Percentiles rank a stretch among this genome's conserved stretches.
phyloP scores from a whole-genome alignment of 2,329 filamentous ascomycete genomes.

The Saccharata proteae region DNA sequence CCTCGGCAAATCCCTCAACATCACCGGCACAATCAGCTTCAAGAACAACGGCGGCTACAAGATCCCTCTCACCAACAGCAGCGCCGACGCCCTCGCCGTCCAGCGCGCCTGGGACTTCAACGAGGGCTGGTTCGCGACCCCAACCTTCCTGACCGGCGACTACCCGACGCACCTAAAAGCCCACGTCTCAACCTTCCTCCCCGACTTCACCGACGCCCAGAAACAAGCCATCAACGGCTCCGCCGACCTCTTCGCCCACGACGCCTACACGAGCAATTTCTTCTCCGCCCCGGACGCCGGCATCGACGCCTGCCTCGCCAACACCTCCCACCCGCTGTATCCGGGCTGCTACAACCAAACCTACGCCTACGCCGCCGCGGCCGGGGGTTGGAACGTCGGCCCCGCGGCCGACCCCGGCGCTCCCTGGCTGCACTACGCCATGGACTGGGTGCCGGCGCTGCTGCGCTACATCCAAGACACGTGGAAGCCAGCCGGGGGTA shows the following conservation, averaged over 20 bases:
- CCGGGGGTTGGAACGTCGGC: slow-evolving; percentile 21
- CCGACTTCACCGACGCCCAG: slow-evolving; percentile 19
- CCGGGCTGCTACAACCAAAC: slow-evolving; percentile 22
- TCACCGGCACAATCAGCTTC: slow-evolving; percentile 22
- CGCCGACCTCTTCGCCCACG: slow-evolving; percentile 25
- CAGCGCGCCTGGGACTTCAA: slow-evolving; percentile 26
- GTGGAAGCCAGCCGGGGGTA: slow-evolving; percentile 17
- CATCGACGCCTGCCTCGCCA: slow-evolving; percentile 24
- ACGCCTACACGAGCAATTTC: slow-evolving; percentile 25
- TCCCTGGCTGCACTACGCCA: slow-evolving; percentile 24
- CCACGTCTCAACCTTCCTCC: slow-evolving; percentile 21
- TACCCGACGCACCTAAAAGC: slow-evolving; percentile 29
- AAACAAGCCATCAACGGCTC: slow-evolving; percentile 20
- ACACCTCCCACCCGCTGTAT: slow-evolving; percentile 21
- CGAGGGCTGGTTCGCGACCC: slow-evolving; percentile 30
- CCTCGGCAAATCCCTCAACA: slow-evolving; percentile 31
- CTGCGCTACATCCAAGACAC: slow-evolving; percentile 22
- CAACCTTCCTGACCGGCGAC: slow-evolving; percentile 33
- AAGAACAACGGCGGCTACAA: slow-evolving; percentile 28
- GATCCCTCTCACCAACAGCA: slow-evolving; percentile 22
- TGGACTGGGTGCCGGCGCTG: slow-evolving; percentile 23
- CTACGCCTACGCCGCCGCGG: slow-evolving; percentile 17
- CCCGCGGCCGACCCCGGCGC: slow-evolving; percentile 19
- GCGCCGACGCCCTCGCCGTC: slow-evolving; percentile 21
- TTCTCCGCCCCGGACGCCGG: slow-evolving; percentile 22